A percentile compares a stretch with the other conserved stretches of the same genome.
phyloP scores from a whole-genome alignment of 2,329 filamentous ascomycete species.

The Fusarium tuaranense region DNA sequence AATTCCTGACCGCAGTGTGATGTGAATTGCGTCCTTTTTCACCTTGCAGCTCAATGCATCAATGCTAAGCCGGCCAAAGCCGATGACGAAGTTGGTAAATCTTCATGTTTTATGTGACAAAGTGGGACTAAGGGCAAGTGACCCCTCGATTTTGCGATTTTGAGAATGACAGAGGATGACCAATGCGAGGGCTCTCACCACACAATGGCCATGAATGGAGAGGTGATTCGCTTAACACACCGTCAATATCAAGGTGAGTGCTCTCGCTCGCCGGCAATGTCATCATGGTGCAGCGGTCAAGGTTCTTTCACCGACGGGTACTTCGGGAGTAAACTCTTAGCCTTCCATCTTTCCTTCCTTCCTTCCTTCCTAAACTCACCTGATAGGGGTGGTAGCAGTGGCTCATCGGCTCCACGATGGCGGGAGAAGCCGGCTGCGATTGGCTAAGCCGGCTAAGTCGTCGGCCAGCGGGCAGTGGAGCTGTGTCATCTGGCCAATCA shows the following conservation, averaged over 20 bases:
- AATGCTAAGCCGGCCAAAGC: slow-evolving; percentile 12
- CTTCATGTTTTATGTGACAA: not conserved
- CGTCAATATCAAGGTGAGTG: not conserved
- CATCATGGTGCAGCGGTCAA: not conserved
- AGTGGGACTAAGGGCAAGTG: not conserved
- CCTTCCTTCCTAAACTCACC: not conserved
- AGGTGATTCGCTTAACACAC: not conserved
- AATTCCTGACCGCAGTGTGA: not conserved
- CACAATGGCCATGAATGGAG: not conserved
- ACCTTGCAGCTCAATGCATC: not conserved
- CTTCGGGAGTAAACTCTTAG: not conserved
- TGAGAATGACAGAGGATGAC: not conserved
- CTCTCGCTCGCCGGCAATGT: not conserved
- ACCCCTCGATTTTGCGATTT: not conserved
- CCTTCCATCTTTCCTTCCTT: not conserved
- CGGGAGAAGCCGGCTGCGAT: not conserved
- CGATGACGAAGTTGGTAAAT: not conserved
- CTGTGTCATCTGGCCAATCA: not conserved
- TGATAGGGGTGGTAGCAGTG: not conserved
- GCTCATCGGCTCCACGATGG: not conserved
- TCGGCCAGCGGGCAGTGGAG: not conserved
- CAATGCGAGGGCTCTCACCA: not conserved
- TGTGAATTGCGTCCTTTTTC: not conserved
- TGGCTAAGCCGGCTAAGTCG: not conserved
- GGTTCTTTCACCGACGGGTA: not conserved